Evolutionary conservation across 768 basidiomycete genomes (phyloP).

Genomic region (Tulasnella sp.): DNA sequence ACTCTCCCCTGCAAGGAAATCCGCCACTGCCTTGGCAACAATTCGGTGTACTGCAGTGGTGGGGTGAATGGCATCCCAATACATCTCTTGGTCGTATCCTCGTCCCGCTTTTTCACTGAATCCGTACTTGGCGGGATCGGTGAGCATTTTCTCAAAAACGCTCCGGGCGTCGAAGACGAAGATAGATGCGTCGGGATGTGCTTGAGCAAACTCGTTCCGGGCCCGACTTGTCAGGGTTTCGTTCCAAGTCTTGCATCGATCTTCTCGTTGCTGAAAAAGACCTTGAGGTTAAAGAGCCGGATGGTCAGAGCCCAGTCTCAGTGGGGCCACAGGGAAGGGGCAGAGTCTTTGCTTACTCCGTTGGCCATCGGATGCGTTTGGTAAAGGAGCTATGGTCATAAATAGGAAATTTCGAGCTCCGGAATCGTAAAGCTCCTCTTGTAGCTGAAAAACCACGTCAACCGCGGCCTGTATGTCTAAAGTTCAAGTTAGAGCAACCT

Average conservation of each 20-base stretch:
- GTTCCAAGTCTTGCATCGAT: slow-evolving; percentile 45
- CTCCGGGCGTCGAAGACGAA: slow-evolving; percentile 42
- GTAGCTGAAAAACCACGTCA: slow-evolving; percentile 42
- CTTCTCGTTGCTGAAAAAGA: neutral
- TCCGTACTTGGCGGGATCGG: slow-evolving; percentile 44
- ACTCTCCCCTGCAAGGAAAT: slow-evolving; percentile 1
- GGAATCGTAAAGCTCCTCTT: slow-evolving; percentile 47
- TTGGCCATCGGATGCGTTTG: slow-evolving; percentile 36
- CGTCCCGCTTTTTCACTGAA: slow-evolving; percentile 39
- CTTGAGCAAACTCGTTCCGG: slow-evolving; percentile 37
- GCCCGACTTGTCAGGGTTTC: slow-evolving; percentile 36
- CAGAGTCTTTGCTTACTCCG: neutral
- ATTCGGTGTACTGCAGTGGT: slow-evolving; percentile 18
- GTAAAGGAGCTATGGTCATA: slow-evolving; percentile 58
- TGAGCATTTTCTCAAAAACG: slow-evolving; percentile 47
- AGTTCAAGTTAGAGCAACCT: neutral
- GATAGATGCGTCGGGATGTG: slow-evolving; percentile 46
- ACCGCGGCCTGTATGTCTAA: slow-evolving; percentile 30
- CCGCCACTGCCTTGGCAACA: slow-evolving; percentile 8
- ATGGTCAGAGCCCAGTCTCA: neutral
- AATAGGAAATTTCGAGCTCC: slow-evolving; percentile 56
- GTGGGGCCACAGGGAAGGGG: neutral
- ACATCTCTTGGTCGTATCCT: neutral
- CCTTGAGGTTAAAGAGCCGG: neutral
- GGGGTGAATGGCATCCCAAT: slow-evolving; percentile 6